These are phyloP conservation scores for Entonaema liquescens DNA, from an alignment of 495 filamentous ascomycete species.

Conservation along the genomic window DNA sequence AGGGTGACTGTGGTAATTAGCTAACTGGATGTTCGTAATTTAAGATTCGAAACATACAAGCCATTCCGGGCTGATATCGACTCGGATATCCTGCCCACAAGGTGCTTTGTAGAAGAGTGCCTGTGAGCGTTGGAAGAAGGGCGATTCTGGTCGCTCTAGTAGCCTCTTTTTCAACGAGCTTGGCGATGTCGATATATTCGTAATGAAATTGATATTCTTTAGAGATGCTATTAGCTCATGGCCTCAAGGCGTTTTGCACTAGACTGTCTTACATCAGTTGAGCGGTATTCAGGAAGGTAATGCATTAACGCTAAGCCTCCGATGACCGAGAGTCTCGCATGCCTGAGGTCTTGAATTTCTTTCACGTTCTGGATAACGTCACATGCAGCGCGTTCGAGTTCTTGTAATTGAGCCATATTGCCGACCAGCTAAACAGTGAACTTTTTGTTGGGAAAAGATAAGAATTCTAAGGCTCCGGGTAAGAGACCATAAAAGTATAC, in stretches of 20 bases:
- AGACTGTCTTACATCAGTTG: constrained; percentile 34
- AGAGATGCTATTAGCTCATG: constrained; percentile 8
- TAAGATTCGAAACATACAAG: constrained; percentile 27
- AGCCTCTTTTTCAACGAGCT: constrained; percentile 33
- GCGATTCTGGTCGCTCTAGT: constrained; percentile 36
- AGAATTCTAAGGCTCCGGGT: not conserved
- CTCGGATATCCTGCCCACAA: constrained; percentile 21
- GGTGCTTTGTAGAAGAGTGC: constrained; percentile 33
- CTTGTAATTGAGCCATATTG: constrained; percentile 24
- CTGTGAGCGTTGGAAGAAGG: constrained; percentile 31
- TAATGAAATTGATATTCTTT: constrained; percentile 43
- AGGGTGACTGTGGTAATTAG: constrained; percentile 31
- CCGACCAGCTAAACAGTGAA: not conserved
- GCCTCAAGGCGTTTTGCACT: not conserved
- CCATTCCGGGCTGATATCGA: constrained; percentile 38
- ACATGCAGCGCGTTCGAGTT: constrained; percentile 40
- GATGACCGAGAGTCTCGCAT: constrained; percentile 36
- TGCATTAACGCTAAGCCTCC: constrained; percentile 40
- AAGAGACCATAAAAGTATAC: not conserved
- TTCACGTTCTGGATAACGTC: constrained; percentile 43
- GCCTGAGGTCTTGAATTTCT: constrained; percentile 41
- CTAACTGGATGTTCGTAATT: not conserved
- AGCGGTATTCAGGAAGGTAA: constrained; percentile 39
- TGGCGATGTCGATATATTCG: constrained; percentile 31
- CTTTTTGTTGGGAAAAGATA: not conserved